These are phyloP conservation scores for Leccinum fibrillosum DNA, from an alignment of 768 basidiomycete species.

Conservation along the genomic window DNA sequence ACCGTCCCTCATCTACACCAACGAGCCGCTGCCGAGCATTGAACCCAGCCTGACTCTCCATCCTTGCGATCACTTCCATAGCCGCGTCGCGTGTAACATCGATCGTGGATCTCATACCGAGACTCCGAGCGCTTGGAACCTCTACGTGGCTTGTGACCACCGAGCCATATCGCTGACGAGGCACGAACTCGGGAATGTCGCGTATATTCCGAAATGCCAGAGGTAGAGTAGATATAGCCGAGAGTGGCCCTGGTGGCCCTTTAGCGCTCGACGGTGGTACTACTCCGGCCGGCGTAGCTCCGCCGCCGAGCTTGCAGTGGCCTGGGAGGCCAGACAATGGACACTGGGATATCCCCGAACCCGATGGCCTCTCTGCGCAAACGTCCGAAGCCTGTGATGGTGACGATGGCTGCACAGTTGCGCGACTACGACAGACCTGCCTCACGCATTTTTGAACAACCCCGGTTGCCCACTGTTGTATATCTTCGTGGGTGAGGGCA, in stretches of 20 bases:
- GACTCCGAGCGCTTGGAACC: not conserved
- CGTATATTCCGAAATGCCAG: constrained; percentile 7
- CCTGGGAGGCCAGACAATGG: constrained; percentile 20
- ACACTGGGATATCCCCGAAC: constrained; percentile 19
- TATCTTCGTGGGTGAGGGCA: constrained; percentile 22
- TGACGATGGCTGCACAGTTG: constrained; percentile 13
- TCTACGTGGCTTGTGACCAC: not conserved
- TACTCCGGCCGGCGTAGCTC: not conserved
- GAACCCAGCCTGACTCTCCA: constrained; percentile 20
- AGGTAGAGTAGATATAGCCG: not conserved
- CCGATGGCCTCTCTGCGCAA: constrained; percentile 26
- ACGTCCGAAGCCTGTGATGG: constrained; percentile 27
- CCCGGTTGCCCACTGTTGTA: constrained; percentile 24
- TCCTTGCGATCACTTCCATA: constrained; percentile 18
- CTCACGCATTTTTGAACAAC: constrained; percentile 25
- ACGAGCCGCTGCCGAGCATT: constrained; percentile 2
- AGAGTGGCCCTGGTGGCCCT: not conserved
- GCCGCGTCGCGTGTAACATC: constrained; percentile 16
- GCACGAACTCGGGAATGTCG: constrained; percentile 27
- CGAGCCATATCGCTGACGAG: constrained; percentile 14
- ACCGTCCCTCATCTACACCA: constrained; percentile 3
- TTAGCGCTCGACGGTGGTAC: not conserved
- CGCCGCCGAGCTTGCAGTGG: constrained; percentile 19
- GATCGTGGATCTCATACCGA: not conserved
- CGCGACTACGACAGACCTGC: constrained; percentile 13